Evolutionary conservation across 2,329 filamentous ascomycete genomes (phyloP), one percentile per base, ranked within the genome.

Genomic region (Fusarium torulosum): DNA sequence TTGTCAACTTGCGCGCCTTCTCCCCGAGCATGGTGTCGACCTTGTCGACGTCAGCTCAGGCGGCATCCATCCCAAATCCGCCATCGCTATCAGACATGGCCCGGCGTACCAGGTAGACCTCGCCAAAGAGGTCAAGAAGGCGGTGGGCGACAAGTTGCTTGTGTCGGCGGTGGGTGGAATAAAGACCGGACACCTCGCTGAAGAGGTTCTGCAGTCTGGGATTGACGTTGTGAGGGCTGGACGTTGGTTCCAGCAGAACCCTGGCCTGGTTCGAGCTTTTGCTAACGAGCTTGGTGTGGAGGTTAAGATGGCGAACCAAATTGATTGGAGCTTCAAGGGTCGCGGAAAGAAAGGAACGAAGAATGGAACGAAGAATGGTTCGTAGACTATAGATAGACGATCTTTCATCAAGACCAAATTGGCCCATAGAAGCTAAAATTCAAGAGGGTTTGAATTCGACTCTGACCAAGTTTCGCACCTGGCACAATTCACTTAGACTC

Each of bases 21-120:
- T 95, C 0, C 88, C 88, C 0, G 85, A 87, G 1, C 82, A 79
- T 14, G 92, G 92, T 5, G 86, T 95, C 10, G 92, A 96, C 75
- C 79, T 95, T 6, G 79, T 96, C 2, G 92, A 96, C 72, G 85
- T 94, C 17, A 90, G 86, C 6, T 86, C 85, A 2, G 91, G 87
- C 2, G 92, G 91, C 7, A 85, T 85, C 42, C 87, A 92, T 72
- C 78, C 83, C 2, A 76, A 78, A 44, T 86, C 89, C 60, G 85
- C 87, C 59, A 83, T 90, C 62, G 80, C 83, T 31, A 74, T 79
- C 8, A 53, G 21, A 4, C 11, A 47, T 1, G 90, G 52, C 0
- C 51, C 51, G 1, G 90, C 83, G 0, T 94, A 93, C 79, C 92
- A 94, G 78, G 88, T 85, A 0, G 86, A 84, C 0, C 90, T 93